A percentile compares a stretch with the other conserved stretches of the same genome.
phyloP scores from a whole-genome alignment of 331 rosid genomes.

The Malus hybrid region DNA sequence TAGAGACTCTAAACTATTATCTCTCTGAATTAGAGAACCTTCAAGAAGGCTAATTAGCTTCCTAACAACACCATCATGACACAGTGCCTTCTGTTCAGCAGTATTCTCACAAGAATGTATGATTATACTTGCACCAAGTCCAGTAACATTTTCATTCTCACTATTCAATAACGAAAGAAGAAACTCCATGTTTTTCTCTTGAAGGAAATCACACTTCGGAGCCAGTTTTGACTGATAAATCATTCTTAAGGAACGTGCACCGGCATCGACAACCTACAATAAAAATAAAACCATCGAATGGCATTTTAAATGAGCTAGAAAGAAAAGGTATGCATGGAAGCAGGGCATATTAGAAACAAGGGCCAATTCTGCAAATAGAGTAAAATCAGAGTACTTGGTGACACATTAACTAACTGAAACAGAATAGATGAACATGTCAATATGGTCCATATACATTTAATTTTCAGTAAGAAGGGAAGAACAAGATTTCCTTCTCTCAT shows the following conservation, averaged over 20 bases:
- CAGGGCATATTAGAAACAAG: not conserved
- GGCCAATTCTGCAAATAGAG: not conserved
- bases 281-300: slow-evolving; percentile 7
- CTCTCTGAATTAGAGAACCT: slow-evolving; percentile 74
- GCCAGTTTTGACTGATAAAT: slow-evolving; percentile 73
- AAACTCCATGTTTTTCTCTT: slow-evolving; percentile 48
- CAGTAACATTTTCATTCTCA: slow-evolving; percentile 69
- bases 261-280: slow-evolving; percentile 66
- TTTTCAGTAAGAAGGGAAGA: not conserved
- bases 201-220: slow-evolving; percentile 65
- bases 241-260: slow-evolving; percentile 77
- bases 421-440: not conserved
- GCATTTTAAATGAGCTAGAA: not conserved
- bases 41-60: slow-evolving; percentile 56
- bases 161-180: slow-evolving; percentile 59
- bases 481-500: not conserved
- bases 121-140: slow-evolving; percentile 76
- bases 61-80: slow-evolving; percentile 53
- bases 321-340: not conserved
- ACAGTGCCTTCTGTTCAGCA: slow-evolving; percentile 50
- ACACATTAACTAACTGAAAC: not conserved
- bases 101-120: slow-evolving; percentile 60
- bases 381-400: not conserved
- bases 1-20: slow-evolving; percentile 77
- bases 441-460: not conserved